A percentile compares a stretch with the other conserved stretches of the same genome.
phyloP scores from a whole-genome alignment of 768 basidiomycete genomes.

The Dentipellis sp. region DNA sequence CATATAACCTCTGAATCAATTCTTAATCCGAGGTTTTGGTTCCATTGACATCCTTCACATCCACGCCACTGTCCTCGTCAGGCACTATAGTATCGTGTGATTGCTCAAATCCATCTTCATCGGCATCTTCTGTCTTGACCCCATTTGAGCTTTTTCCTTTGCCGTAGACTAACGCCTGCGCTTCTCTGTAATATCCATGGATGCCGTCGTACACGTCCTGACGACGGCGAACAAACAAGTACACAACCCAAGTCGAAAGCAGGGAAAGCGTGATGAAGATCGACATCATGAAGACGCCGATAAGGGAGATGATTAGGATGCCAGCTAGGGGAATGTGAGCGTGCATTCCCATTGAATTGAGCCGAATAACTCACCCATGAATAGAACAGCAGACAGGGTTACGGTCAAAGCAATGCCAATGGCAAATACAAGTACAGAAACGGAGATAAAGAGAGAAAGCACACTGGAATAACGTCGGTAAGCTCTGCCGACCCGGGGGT shows the following conservation, averaged over 20 bases:
- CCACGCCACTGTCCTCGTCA: no score
- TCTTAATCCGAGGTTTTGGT: no score
- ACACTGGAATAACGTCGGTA: neutral
- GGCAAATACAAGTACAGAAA: neutral
- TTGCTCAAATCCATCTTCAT: no score
- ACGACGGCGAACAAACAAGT: neutral
- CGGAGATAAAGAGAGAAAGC: neutral
- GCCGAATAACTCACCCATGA: neutral
- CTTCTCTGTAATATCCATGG: neutral
- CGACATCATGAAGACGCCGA: constrained; percentile 8
- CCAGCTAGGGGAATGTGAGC: constrained; percentile 5
- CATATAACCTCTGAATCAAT: no score
- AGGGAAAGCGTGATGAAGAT: constrained; percentile 3
- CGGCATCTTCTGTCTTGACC: no score
- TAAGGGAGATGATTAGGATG: constrained; percentile 5
- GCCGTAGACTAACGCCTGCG: neutral
- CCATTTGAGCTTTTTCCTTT: neutral
- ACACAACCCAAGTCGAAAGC: neutral
- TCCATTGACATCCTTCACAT: no score
- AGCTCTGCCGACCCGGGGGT: no score
- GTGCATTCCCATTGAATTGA: neutral
- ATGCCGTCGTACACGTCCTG: neutral
- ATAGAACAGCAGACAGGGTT: neutral
- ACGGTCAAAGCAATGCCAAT: neutral
- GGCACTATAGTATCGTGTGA: no score